Evolutionary conservation across 148 eudicot species (phyloP).

Genomic region (Salicornia ramosissima): DNA sequence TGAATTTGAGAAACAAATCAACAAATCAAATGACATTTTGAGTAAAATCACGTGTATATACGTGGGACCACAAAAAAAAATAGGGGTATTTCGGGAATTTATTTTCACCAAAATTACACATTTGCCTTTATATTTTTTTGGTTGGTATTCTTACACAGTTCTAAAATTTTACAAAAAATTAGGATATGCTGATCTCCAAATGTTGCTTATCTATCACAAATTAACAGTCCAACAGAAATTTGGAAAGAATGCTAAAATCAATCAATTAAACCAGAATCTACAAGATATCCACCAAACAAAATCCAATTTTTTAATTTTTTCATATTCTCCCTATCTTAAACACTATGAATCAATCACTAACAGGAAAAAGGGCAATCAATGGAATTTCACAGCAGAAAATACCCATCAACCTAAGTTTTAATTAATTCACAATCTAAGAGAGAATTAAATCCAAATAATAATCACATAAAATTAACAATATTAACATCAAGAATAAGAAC

Average conservation of each 20-base stretch:
- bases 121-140: too few relatives aligned
- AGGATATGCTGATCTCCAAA: background rate
- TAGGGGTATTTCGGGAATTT: too few relatives aligned
- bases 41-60: too few relatives aligned
- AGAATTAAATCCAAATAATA: conserved; percentile 6
- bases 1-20: too few relatives aligned
- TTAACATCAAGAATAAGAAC: background rate
- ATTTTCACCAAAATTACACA: too few relatives aligned
- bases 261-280: background rate
- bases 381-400: background rate
- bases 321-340: too few relatives aligned
- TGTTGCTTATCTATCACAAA: background rate
- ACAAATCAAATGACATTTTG: too few relatives aligned
- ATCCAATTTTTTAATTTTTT: background rate
- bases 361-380: background rate
- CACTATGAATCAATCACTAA: background rate
- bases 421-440: background rate
- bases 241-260: background rate
- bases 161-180: too few relatives aligned
- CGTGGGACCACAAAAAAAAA: too few relatives aligned
- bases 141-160: too few relatives aligned
- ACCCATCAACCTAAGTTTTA: conserved; percentile 20
- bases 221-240: background rate
- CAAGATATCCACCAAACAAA: background rate
- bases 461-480: conserved; percentile 2